Evolutionary conservation across 2,329 filamentous ascomycete species (phyloP), one percentile per base, ranked within the genome.

Genomic region (Venturia nashicola): DNA sequence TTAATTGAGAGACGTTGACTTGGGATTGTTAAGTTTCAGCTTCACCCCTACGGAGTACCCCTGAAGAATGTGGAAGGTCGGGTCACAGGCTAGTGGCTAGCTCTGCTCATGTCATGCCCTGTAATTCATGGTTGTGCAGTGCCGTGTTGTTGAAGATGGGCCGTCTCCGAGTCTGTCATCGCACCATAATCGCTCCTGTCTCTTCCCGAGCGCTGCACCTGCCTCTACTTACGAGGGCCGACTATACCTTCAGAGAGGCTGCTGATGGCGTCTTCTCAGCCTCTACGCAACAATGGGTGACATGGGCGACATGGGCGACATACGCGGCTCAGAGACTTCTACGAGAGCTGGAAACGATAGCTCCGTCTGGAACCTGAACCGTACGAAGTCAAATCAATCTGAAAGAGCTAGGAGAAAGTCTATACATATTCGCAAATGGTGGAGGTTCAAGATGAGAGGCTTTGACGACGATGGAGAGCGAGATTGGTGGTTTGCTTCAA

Each of bases 401-500:
- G 9, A 23, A 27, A 51, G 20, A 27, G 46, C 46, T 51, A 51
- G 20, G 20, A 51, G 46, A 11, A 14, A 27, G 16, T 57, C 51
- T n/a, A 9, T 57, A 57, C 51, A 63, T 12, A 34, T 59, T 4
- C 61, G 61, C 5, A 44, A 59, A 48, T 65, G 40, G 42, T 65
- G 63, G 59, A 65, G 36, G 32, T 65, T 65, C 44, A 40, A 46
- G 34, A 65, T 65, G 60, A 46, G 64, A n/a, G 64, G 40, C 36
- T 61, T 59, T 23, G 61, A 65, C 42, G 64, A 65, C 44, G 64
- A 62, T 23, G 54, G 40, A 23, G 63, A 65, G 7, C 70, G 70
- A 61, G 74, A 77, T 61, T 80, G 78, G 78, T 81, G 79, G 79
- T 72, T 80, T 66, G 78, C 78, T 1, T 36, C 32, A 18, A 82